Evolutionary conservation across 306 rosid genomes (phyloP), one percentile per base, ranked within the genome.

Genomic region (Prunus armeniaca): DNA sequence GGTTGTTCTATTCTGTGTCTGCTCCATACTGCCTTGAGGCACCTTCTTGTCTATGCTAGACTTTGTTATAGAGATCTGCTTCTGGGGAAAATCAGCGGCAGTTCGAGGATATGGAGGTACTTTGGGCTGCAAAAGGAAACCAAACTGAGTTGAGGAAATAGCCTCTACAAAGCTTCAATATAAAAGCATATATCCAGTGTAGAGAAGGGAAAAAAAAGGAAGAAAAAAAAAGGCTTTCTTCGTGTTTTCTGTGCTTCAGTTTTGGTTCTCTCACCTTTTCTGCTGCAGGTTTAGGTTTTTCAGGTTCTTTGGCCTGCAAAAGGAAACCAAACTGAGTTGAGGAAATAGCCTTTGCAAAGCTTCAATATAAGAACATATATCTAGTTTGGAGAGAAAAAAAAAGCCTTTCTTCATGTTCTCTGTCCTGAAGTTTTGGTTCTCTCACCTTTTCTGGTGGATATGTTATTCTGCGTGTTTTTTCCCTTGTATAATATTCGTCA

Each of bases 291-390:
- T 34, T 34, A 34, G 41, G 41, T 34, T 34, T 34, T 24, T 18
- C 50, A 72, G 55, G 76, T 67, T 38, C 79, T 77, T 57, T 57
- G 10, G 54, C 76, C 96, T 86, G 93, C 80, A 83, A 24, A 78
- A 54, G 49, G 41, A 71, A 72, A 81, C 61, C 58, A 68, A 22
- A 76, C 43, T 63, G 34, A 78, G 76, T 71, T 68, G 24, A 14
- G 82, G 51, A 27, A 56, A 56, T 56, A 10, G 62, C 25, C 24
- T 72, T 61, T 57, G 30, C 24, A 58, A 11, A 47, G 13, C 68
- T 41, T 74, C 69, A 46, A 34, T 34, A 34, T 34, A 34, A 34
- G 41, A 34, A 34, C 8, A 34, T 34, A 6, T 38, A 58, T 58
- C 64, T 10, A 58, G 14, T 58, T 65, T 24, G 18, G 56, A 81